phyloP scores from a whole-genome alignment of 164 flowering plant species.

The Piper longum region DNA sequence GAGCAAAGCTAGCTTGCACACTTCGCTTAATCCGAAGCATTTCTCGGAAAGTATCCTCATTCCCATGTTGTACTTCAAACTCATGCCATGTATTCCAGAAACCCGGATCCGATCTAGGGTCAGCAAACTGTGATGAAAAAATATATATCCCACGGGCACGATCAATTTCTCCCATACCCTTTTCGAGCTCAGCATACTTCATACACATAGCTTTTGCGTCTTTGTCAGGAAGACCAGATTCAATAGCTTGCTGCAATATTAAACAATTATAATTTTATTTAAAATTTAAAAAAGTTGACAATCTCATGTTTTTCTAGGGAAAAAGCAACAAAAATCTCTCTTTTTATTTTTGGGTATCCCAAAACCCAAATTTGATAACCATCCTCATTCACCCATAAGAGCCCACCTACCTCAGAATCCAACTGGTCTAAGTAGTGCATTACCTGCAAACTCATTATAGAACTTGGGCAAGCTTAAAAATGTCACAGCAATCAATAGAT shows the following conservation, averaged over 20 bases:
- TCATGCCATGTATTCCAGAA: slow-evolving; percentile 87
- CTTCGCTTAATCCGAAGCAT: slow-evolving; percentile 86
- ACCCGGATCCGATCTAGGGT: slow-evolving; percentile 65
- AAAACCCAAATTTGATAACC: too few relatives aligned
- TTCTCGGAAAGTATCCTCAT: slow-evolving; percentile 90
- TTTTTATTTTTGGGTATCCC: too few relatives aligned
- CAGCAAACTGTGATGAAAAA: slow-evolving; percentile 69
- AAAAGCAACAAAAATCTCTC: not conserved
- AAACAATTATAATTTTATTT: not conserved
- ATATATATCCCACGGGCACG: slow-evolving; percentile 62
- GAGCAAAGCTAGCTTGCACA: slow-evolving; percentile 80
- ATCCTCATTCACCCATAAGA: too few relatives aligned
- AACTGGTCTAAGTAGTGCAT: too few relatives aligned
- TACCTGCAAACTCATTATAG: too few relatives aligned
- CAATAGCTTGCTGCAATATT: slow-evolving; percentile 52
- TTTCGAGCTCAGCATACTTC: slow-evolving; percentile 89
- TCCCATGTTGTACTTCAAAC: slow-evolving; percentile 93
- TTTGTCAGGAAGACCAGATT: slow-evolving; percentile 80
- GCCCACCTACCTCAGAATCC: too few relatives aligned
- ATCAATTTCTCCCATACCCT: slow-evolving; percentile 87
- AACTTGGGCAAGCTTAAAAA: too few relatives aligned
- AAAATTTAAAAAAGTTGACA: not conserved
- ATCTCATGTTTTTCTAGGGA: not conserved
- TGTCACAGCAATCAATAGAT: too few relatives aligned
- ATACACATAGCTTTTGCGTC: slow-evolving; percentile 81